Conservation (phyloP, 202 grass and related monocot genomes). For the Panicum hallii region DNA sequence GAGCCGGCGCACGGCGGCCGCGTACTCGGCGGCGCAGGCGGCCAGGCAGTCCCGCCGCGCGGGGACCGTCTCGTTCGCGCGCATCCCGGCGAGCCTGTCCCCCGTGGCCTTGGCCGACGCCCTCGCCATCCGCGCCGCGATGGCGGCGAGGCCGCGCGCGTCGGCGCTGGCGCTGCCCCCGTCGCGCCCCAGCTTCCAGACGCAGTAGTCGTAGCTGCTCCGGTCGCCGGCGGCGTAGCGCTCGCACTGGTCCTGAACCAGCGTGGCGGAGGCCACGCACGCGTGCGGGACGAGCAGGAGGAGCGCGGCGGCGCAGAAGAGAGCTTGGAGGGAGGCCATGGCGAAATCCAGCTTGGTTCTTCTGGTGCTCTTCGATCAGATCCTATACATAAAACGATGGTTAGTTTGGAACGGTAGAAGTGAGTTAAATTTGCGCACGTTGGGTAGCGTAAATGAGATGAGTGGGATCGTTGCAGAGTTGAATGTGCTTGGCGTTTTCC, state of each 20-base stretch:
- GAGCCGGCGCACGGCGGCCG: conserved; percentile 36
- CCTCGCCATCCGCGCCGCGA: conserved; percentile 3
- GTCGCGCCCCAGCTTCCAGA: conserved; percentile 28
- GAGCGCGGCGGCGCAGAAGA: background rate
- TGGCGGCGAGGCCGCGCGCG: conserved; percentile 33
- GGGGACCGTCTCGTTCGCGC: conserved; percentile 19
- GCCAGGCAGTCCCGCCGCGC: background rate
- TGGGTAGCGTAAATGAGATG: too few species aligned
- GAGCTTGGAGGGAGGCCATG: conserved; percentile 23
- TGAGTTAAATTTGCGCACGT: background rate
- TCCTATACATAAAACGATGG: background rate
- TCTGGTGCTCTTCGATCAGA: background rate
- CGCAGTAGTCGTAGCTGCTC: conserved; percentile 44
- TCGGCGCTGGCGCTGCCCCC: background rate
- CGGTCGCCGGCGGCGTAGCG: background rate
- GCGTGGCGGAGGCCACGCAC: background rate
- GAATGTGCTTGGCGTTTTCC: too few species aligned
- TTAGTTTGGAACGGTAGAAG: conserved; percentile 1
- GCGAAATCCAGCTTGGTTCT: background rate
- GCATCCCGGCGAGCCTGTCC: conserved; percentile 32
- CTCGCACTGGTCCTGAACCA: conserved; percentile 45
- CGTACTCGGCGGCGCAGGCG: conserved; percentile 37
- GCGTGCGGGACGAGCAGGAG: background rate
- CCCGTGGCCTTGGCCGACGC: conserved; percentile 27
- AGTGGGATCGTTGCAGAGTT: too few species aligned